Evolutionary conservation across 208 protist genomes (phyloP), one percentile per base, ranked within the genome.

Genomic region (Novymonas esmeraldas): DNA sequence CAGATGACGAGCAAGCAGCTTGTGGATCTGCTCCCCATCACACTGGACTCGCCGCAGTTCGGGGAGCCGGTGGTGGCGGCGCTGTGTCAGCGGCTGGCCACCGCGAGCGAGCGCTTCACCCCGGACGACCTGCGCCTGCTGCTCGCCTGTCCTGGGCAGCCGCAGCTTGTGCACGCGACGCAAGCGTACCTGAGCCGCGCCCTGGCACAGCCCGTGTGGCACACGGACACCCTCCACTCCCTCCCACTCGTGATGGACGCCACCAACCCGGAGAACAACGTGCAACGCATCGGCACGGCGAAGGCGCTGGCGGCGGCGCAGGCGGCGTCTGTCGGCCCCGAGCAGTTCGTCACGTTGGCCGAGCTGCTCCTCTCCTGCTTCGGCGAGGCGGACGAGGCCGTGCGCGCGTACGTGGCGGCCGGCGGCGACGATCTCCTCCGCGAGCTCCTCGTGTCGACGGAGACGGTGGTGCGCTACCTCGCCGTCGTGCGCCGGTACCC

Each of bases 271-370:
- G 59, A 76, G 54, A 45, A 64, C 36, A 59, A 62, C 13, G 26
- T 56, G 48, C 57, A 58, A 41, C 33, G 20, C 46, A 41, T 68
- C 74, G 24, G 72, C 61, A 4, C 64, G 39, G 50, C 42, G 0
- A 93, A 90, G 76, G 90, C 86, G 14, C 49, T 95, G 36, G 74
- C 73, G 55, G 85, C 81, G 1, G 86, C 86, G 2, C 76, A 85
- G 52, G 50, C 74, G 10, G 75, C 78, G 22, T 82, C 86, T 13
- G 76, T 93, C 11, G 87, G 78, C 13, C 82, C 90, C 0, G 80
- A 82, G 52, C 85, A 87, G 66, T 95, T 93, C 60, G 82, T 90
- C n/a, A 83, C 75, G 1, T 68, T 95, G 2, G 77, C 81, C 28
- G 82, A 93, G 49, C 76, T 93, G 28, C 79, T 93, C 16, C 63